Evolutionary conservation across 345 rosid species (phyloP).

Genomic region (Linum usitatissimum): DNA sequence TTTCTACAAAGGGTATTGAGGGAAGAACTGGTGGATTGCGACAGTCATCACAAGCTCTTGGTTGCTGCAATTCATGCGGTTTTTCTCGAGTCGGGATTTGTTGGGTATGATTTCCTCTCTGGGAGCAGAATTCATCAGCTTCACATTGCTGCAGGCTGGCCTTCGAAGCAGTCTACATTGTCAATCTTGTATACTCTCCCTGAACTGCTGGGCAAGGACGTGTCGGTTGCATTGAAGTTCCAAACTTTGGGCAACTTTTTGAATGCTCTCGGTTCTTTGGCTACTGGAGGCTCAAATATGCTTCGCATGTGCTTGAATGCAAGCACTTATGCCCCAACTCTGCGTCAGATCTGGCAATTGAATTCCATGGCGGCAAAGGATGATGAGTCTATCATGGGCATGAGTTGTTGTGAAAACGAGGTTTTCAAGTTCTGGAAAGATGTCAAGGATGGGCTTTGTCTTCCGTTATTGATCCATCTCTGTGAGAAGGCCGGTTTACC

Average conservation of each 20-base stretch:
- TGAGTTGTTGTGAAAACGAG: constrained; percentile 15
- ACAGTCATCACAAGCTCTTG: constrained; percentile 28
- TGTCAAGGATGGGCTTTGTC: constrained; percentile 57
- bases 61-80: constrained; percentile 58
- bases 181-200: constrained; percentile 54
- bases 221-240: constrained; percentile 35
- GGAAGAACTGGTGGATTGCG: constrained; percentile 35
- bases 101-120: constrained; percentile 31
- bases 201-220: constrained; percentile 21
- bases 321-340: constrained; percentile 28
- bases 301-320: constrained; percentile 35
- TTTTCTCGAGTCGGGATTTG: constrained; percentile 60
- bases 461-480: constrained; percentile 50
- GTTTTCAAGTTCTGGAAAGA: constrained; percentile 61
- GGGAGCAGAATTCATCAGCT: constrained; percentile 27
- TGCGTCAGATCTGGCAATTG: constrained; percentile 29
- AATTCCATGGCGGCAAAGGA: constrained; percentile 9
- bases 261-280: constrained; percentile 44
- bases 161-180: constrained; percentile 19
- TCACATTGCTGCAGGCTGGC: constrained; percentile 33
- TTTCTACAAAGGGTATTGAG: constrained; percentile 44
- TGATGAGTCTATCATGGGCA: constrained; percentile 7
- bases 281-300: constrained; percentile 19
- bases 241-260: constrained; percentile 36
- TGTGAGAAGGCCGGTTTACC: constrained; percentile 38